Percentiles rank a stretch among this genome's conserved stretches.
phyloP scores from a whole-genome alignment of 139 green algal species.

The Chlamydomonas incerta region DNA sequence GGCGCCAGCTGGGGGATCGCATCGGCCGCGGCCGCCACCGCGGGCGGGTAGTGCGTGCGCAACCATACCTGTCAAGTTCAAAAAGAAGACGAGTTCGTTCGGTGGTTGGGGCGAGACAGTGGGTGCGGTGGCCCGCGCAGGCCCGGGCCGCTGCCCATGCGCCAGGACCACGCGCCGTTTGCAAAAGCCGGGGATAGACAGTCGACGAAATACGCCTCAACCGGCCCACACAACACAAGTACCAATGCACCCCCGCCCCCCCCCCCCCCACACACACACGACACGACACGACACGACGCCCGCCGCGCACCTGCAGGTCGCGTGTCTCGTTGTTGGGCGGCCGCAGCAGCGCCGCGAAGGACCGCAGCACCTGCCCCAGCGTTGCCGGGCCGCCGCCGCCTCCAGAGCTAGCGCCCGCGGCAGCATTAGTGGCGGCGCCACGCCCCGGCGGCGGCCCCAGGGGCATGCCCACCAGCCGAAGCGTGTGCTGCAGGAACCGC shows the following conservation, averaged over 20 bases:
- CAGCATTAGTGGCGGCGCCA: background rate
- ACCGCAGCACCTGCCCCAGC: slow-evolving; percentile 8
- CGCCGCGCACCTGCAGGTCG: background rate
- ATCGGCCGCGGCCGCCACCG: background rate
- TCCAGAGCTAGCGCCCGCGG: no score
- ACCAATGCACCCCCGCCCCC: no score
- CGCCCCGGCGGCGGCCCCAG: background rate
- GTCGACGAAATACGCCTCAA: no score
- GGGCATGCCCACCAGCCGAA: slow-evolving; percentile 64
- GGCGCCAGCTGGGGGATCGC: background rate
- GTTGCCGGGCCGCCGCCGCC: background rate
- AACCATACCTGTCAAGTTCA: background rate
- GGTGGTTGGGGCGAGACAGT: no score
- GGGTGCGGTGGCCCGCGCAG: no score
- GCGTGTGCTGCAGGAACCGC: slow-evolving; percentile 61
- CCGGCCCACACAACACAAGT: no score
- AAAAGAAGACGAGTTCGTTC: no score
- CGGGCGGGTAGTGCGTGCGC: background rate
- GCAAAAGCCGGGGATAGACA: no score
- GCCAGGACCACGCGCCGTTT: no score
- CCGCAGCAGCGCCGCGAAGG: slow-evolving; percentile 20
- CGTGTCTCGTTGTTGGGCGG: slow-evolving; percentile 36
- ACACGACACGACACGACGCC: no score
- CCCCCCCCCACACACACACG: no score
- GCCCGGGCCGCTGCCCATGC: no score